Percentiles rank a stretch among this genome's conserved stretches.
These are phyloP conservation scores for Phoma sp. DNA, from an alignment of 2,329 filamentous ascomycete species.

Conservation along the genomic window DNA sequence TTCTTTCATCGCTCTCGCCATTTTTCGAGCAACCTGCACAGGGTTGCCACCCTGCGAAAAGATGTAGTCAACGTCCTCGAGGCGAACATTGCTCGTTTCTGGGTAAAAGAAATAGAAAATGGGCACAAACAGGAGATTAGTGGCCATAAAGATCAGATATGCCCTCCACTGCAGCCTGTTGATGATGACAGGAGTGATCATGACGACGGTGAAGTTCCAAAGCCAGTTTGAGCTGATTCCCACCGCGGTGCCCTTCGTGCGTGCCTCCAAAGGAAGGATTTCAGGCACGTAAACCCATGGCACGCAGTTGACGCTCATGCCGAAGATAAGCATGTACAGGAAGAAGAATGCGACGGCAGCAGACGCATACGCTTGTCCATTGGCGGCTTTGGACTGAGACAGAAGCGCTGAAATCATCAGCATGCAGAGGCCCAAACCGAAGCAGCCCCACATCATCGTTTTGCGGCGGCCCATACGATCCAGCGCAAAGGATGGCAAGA, in stretches of 20 bases:
- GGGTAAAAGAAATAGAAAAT: conserved; percentile 2
- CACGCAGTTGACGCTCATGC: conserved; percentile 66
- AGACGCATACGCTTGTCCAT: conserved; percentile 44
- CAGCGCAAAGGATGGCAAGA: conserved; percentile 69
- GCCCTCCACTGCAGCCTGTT: not conserved
- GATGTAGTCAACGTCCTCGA: not conserved
- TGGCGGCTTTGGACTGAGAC: not conserved
- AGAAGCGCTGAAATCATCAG: not conserved
- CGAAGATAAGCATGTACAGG: conserved; percentile 69
- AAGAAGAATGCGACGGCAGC: conserved; percentile 67
- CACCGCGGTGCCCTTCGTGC: conserved; percentile 3
- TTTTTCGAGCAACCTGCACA: not conserved
- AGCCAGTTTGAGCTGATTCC: conserved; percentile 3
- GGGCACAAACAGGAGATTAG: not conserved
- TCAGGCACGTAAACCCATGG: conserved; percentile 69
- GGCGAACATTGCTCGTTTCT: not conserved
- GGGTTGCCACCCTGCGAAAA: conserved; percentile 1
- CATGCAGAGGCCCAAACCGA: conserved; percentile 35
- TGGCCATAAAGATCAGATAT: not conserved
- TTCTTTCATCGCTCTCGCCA: not conserved
- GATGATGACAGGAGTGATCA: not conserved
- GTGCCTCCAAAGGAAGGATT: conserved; percentile 51
- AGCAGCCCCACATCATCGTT: conserved; percentile 61
- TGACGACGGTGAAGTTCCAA: conserved; percentile 9
- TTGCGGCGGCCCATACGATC: conserved; percentile 71